Evolutionary conservation across 306 rosid species (phyloP).

Genomic region (Heteromeles arbutifolia): DNA sequence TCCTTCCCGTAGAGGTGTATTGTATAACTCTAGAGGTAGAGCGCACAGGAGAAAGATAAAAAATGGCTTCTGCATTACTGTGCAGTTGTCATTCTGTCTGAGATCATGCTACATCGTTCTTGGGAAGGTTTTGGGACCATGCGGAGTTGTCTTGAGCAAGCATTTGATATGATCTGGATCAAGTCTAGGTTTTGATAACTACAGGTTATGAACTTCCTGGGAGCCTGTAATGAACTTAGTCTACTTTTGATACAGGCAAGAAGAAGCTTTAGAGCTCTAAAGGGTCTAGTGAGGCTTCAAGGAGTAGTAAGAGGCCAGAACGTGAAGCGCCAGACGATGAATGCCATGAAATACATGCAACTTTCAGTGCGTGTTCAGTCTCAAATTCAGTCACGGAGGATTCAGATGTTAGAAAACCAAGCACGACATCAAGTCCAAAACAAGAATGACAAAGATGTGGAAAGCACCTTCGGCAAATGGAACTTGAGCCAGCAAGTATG

Average conservation of each 20-base stretch:
- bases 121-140: neutral
- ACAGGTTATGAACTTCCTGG: neutral
- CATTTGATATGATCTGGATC: neutral
- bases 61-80: neutral
- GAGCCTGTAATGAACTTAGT: neutral
- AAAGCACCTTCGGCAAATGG: conserved; percentile 59
- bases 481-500: conserved; percentile 57
- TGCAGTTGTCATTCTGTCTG: neutral
- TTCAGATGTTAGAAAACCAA: conserved; percentile 86
- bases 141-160: neutral
- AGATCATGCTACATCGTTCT: neutral
- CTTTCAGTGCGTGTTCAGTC: conserved; percentile 87
- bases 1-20: neutral
- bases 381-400: conserved; percentile 88
- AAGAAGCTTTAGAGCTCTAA: conserved; percentile 87
- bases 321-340: conserved; percentile 90
- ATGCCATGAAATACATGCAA: conserved; percentile 98
- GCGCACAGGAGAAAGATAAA: neutral
- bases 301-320: conserved; percentile 97
- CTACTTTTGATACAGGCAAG: conserved; percentile 56
- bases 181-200: neutral
- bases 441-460: conserved; percentile 60
- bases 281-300: conserved; percentile 95
- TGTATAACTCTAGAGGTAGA: too few relatives aligned
- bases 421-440: conserved; percentile 64